These are phyloP conservation scores for Malus orientalis DNA, from an alignment of 306 rosid genomes.

Conservation along the genomic window DNA sequence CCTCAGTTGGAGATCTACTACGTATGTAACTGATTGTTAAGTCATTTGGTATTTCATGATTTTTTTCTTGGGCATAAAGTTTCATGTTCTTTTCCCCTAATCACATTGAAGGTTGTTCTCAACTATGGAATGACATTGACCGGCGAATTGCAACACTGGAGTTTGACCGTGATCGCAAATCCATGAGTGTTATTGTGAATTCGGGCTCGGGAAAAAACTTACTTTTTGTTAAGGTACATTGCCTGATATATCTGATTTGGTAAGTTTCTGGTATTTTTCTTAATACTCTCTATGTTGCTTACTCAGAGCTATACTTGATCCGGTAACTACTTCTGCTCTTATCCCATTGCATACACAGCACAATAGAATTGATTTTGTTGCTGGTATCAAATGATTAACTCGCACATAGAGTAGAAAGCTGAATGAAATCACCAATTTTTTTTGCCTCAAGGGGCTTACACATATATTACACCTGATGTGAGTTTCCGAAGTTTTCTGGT, in stretches of 20 bases:
- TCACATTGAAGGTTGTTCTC: constrained; percentile 45
- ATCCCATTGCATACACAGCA: background rate
- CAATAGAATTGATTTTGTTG: no score
- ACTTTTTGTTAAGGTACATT: constrained; percentile 72
- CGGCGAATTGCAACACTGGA: constrained; percentile 78
- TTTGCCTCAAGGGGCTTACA: background rate
- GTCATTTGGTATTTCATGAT: background rate
- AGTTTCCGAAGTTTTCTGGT: background rate
- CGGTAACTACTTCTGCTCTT: no score
- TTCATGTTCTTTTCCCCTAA: background rate
- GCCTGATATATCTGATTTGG: background rate
- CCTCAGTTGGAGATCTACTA: constrained; percentile 24
- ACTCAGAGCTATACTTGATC: no score
- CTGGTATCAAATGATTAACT: background rate
- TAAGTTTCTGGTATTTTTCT: background rate
- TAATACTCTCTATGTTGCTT: no score
- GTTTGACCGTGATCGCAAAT: constrained; percentile 85
- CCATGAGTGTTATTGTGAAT: constrained; percentile 73
- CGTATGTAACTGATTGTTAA: constrained; percentile 33
- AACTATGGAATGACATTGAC: constrained; percentile 54
- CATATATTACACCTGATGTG: background rate
- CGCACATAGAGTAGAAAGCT: no score
- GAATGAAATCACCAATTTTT: background rate
- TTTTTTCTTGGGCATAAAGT: constrained; percentile 4
- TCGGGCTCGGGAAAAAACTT: constrained; percentile 44